Base-by-base conservation (phyloP, 306 rosid species). In the Dalbergia cochinchinensis region DNA sequence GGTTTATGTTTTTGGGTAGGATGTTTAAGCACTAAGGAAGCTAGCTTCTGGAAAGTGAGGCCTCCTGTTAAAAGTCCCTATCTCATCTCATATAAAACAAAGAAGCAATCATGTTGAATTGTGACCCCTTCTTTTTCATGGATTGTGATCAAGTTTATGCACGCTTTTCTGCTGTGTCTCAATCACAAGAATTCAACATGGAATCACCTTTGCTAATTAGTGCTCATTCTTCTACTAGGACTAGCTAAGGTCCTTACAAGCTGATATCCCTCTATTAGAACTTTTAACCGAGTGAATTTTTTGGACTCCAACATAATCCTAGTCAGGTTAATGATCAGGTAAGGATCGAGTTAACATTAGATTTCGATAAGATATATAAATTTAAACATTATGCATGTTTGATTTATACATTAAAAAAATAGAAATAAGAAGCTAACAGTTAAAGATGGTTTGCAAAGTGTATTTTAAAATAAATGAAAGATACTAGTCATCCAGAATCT, bases 1-100 rank as follows among this genome's bases (percentile, higher is more conserved):
- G 7, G 7, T 37, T 5, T n/a, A n/a, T n/a, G n/a, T n/a, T n/a
- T n/a, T n/a, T 33, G 47, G 6, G 8, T 69, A 7, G 50, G 78
- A 58, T 58, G 68, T 73, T 41, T 73, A 73, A 73, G 39, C 42
- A 73, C 67, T 57, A 58, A 73, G 78, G 39, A 73, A 73, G 53
- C n/a, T 39, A 15, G 19, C 22, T 51, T 14, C 41, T 5, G 41
- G 57, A 19, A 73, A 72, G 11, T n/a, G 77, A 47, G 26, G 1
- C 35, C 65, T 37, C 34, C 19, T 4, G 61, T 0, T 44, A 44
- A 68, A 68, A 4, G 16, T 47, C n/a, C 34, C 7, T 12, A 2
- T 26, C 5, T 37, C 41, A 37, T 26, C 11, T 12, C 5, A 19
- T 50, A 14, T 70, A 51, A 50, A 70, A 20, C 15, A 50, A 33